These are phyloP conservation scores for Cairneyella variabilis DNA, from an alignment of 495 filamentous ascomycete species.

Conservation along the genomic window DNA sequence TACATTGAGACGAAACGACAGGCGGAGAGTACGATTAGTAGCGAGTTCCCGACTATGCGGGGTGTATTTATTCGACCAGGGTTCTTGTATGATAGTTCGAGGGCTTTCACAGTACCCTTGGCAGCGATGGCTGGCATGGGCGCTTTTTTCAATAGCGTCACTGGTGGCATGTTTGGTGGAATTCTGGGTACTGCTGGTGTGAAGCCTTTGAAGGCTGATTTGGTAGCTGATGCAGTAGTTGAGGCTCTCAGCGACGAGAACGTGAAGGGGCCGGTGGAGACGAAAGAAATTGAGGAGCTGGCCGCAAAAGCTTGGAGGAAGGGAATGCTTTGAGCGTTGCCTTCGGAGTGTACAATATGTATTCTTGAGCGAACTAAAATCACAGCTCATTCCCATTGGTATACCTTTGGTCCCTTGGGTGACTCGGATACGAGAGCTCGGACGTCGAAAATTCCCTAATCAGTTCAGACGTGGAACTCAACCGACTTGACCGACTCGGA, in stretches of 20 bases:
- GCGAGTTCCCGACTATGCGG: slow-evolving; percentile 68
- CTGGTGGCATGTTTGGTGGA: slow-evolving; percentile 67
- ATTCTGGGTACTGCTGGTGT: slow-evolving; percentile 75
- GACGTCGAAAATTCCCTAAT: no score
- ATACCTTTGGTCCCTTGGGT: no score
- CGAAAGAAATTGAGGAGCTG: slow-evolving; percentile 66
- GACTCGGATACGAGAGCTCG: no score
- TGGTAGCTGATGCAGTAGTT: slow-evolving; percentile 79
- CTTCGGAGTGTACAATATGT: slow-evolving; percentile 14
- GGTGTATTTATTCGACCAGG: slow-evolving; percentile 78
- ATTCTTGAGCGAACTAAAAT: no score
- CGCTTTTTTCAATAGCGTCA: slow-evolving; percentile 64
- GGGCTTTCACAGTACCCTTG: slow-evolving; percentile 79
- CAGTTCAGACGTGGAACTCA: no score
- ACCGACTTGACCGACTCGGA: no score
- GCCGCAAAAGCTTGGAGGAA: slow-evolving; percentile 76
- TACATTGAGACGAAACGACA: slow-evolving; percentile 93
- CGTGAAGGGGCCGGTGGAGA: slow-evolving; percentile 66
- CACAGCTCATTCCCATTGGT: no score
- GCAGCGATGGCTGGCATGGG: slow-evolving; percentile 68
- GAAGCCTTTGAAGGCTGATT: slow-evolving; percentile 82
- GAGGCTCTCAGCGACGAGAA: slow-evolving; percentile 69
- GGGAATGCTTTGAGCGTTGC: slow-evolving; percentile 59
- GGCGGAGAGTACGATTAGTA: slow-evolving; percentile 75
- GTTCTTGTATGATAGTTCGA: slow-evolving; percentile 82